Base-by-base conservation (phyloP, 257 asterid genomes). In the Fraxinus anomala region DNA sequence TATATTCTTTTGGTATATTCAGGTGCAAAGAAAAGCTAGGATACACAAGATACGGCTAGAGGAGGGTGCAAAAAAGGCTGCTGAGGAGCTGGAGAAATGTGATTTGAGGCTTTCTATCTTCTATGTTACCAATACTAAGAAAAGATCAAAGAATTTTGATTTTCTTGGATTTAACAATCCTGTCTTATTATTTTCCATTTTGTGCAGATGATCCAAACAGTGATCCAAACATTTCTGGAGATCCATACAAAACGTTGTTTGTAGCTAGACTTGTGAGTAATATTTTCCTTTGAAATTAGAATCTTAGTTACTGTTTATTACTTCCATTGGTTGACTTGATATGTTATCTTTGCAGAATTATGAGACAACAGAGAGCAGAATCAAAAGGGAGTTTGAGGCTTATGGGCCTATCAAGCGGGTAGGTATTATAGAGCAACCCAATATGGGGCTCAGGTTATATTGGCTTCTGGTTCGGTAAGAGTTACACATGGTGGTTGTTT, bases 381-480 rank as follows among this genome's bases (percentile, higher is more conserved):
- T 96, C 91, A 96, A 90, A 86, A 91, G 94, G 84, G 99, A 96
- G 86, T 93, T 96, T 86, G 99, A 96, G 96, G 94, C 98, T 80
- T 96, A 89, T 77, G 98, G 99, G 80, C 95, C 97, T 75, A 93
- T 96, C 92, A 96, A 96, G 91, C 92, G 97, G 99, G 99, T 95
- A 95, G 98, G 99, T 96, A 88, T 87, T 87, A 80, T 76, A 75
- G 90, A 85, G 91, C 79, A 83, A 86, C 97, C 96, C 77, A 73
- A 68, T 77, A 80, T 82, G 88, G 69, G 69, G 69, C 69, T 63
- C 69, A 63, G 69, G 69, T 63, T 63, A 63, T 23, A 24, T 26
- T 63, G 69, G 34, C 69, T 82, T 90, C 88, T 80, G 87, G 87
- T 87, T 91, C 76, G 97, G 97, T 93, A 91, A 96, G 99, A 89